Base-by-base conservation (phyloP, 2,329 filamentous ascomycete species). In the Cercospora citrullina region DNA sequence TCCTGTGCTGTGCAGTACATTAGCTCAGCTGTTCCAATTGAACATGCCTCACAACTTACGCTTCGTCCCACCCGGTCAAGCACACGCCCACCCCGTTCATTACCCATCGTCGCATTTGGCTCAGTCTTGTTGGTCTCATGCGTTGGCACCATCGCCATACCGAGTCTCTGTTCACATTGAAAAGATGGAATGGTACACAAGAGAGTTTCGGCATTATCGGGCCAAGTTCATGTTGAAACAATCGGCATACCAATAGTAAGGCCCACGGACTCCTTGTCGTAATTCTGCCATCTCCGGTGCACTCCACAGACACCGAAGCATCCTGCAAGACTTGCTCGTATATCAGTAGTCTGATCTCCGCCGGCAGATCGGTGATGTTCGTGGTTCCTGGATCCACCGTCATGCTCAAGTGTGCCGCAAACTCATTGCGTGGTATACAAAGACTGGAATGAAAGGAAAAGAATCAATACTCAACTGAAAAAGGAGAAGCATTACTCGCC, bases 241-340 rank as follows among this genome's bases (percentile, higher is more conserved):
- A 18, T 16, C 30, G 48, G 31, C 51, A 57, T 8, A 64, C 62
- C 12, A 16, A 33, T 5, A 64, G 53, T 3, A 64, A 28, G 7
- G 48, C 26, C 31, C 31, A 64, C 2, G 62, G 21, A 42, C 62
- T 64, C 9, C 36, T 30, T 3, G 48, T 39, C 7, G 26, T 26
- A 12, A 39, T 12, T 21, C 7, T 28, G 31, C 18, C 28, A 21
- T 36, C 23, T 28, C 8, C 31, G 10, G 31, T 31, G 33, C 48
- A 64, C n/a, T 18, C 18, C 8, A 64, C 62, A 16, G 62, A 36
- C 31, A 64, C 45, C 4, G 16, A 18, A 36, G 62, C n/a, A 28
- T 64, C 53, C 45, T 64, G 48, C 28, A 67, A 51, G 28, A 63
- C 14, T 18, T 58, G 26, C 30, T 67, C 60, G 14, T 64, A 67